Conservation (phyloP, 306 rosid species). For the Phaseolus lunatus region DNA sequence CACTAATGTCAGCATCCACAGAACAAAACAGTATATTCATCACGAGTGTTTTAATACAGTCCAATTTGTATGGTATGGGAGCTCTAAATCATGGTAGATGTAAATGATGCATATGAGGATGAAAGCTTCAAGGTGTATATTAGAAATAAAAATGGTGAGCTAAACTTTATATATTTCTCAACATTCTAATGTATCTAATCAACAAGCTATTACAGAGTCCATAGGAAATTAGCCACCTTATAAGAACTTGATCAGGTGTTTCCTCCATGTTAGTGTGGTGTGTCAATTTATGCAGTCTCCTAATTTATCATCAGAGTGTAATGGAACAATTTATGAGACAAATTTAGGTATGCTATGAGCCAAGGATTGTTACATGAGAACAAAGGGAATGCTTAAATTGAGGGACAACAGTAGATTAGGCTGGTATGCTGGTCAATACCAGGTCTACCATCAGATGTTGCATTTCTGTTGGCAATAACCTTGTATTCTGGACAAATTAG, state of each 20-base stretch:
- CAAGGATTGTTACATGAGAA: not conserved
- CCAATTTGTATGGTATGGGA: not conserved
- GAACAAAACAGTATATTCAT: not conserved
- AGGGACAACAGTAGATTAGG: not conserved
- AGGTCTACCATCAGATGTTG: not conserved
- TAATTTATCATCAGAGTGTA: not conserved
- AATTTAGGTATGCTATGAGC: not conserved
- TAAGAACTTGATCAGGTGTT: not conserved
- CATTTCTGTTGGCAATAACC: not conserved
- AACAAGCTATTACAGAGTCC: not conserved
- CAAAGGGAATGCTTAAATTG: not conserved
- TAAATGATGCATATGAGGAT: not conserved
- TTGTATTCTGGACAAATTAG: not conserved
- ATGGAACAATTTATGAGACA: not conserved
- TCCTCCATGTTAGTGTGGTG: not conserved
- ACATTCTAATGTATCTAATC: not conserved
- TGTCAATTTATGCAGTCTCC: not conserved
- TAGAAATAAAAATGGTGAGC: not conserved
- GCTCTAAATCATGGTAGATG: not conserved
- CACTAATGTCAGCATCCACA: not conserved
- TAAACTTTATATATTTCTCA: not conserved
- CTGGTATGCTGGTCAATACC: not conserved
- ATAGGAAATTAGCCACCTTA: not conserved
- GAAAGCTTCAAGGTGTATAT: not conserved
- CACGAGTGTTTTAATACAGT: not conserved